A percentile compares a stretch with the other conserved stretches of the same genome.
Conservation (phyloP, 441 rosid species). For the Erysimum cheiri region DNA sequence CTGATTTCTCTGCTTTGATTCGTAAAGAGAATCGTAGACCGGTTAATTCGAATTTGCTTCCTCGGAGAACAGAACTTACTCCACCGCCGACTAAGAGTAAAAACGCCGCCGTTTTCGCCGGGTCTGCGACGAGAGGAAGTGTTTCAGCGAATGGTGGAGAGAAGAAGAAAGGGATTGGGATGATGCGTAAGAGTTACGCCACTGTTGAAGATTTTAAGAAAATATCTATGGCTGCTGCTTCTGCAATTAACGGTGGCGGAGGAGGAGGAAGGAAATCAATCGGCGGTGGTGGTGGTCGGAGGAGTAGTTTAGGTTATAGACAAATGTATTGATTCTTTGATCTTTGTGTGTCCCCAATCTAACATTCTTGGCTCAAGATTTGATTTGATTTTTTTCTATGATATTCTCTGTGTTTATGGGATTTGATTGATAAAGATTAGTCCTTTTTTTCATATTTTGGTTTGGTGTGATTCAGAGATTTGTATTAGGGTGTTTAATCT, state of each 20-base stretch:
- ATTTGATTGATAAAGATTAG: conserved; percentile 28
- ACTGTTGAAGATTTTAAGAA: conserved; percentile 68
- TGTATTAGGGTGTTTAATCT: neutral
- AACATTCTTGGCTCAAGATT: conserved; percentile 3
- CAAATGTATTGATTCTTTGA: conserved; percentile 44
- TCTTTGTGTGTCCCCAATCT: neutral
- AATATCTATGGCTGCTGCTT: conserved; percentile 59
- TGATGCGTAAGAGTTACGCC: conserved; percentile 71
- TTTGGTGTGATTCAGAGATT: conserved; percentile 7
- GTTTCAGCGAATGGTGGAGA: conserved; percentile 71
- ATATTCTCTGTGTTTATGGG: conserved; percentile 18
- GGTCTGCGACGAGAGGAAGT: conserved; percentile 56
- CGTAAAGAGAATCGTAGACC: conserved; percentile 82
- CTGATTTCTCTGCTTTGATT: conserved; percentile 68
- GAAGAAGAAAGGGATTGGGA: conserved; percentile 52
- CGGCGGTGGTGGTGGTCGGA: conserved; percentile 47
- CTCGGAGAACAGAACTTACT: conserved; percentile 52
- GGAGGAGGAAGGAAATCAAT: conserved; percentile 38
- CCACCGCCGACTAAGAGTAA: conserved; percentile 47
- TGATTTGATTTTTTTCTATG: conserved; percentile 1
- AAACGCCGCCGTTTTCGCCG: conserved; percentile 41
- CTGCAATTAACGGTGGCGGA: conserved; percentile 58
- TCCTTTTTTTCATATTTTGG: conserved; percentile 20
- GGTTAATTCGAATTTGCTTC: conserved; percentile 20
- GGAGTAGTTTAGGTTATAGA: conserved; percentile 53